phyloP scores from a whole-genome alignment of 2,329 filamentous ascomycete species.

The Claviceps monticola region DNA sequence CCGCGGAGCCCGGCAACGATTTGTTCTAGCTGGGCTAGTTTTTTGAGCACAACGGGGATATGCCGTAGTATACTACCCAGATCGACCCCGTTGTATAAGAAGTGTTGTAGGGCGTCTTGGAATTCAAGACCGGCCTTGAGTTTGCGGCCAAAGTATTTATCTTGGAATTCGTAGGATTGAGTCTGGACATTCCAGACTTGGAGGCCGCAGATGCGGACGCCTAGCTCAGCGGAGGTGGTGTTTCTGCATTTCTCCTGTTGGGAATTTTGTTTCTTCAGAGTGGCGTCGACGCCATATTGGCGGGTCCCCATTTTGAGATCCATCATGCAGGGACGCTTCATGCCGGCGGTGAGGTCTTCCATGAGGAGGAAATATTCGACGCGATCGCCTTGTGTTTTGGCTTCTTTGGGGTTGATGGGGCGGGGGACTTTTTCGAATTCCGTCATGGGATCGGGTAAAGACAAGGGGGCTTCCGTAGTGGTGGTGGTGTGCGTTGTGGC shows the following conservation, averaged over 20 bases:
- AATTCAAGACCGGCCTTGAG: conserved; percentile 82
- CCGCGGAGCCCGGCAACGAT: conserved; percentile 69
- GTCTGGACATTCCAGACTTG: conserved; percentile 86
- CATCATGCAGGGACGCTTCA: conserved; percentile 92
- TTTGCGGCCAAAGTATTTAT: conserved; percentile 92
- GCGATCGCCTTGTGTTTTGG: conserved; percentile 40
- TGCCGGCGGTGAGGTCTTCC: conserved; percentile 89
- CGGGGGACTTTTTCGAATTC: conserved; percentile 33
- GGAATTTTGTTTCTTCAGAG: conserved; percentile 81
- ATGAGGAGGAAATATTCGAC: conserved; percentile 88
- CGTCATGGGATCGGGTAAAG: conserved; percentile 22
- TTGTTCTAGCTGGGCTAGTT: conserved; percentile 67
- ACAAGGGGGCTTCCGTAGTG: conserved; percentile 16
- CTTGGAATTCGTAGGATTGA: conserved; percentile 83
- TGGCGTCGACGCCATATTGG: conserved; percentile 88
- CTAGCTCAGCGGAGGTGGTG: conserved; percentile 82
- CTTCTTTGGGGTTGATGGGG: conserved; percentile 55
- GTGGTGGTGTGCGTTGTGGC: conserved; percentile 11
- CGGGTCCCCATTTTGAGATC: conserved; percentile 98
- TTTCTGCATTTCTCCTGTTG: conserved; percentile 85
- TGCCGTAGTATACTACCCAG: conserved; percentile 68
- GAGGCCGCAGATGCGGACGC: conserved; percentile 87
- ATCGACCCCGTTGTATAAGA: conserved; percentile 81
- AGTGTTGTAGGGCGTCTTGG: conserved; percentile 72
- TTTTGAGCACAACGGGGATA: conserved; percentile 75